Percentiles rank a stretch among this genome's conserved stretches.
phyloP scores from a whole-genome alignment of 805 yeast genomes.

The Lipomyces spencermartinsiae region DNA sequence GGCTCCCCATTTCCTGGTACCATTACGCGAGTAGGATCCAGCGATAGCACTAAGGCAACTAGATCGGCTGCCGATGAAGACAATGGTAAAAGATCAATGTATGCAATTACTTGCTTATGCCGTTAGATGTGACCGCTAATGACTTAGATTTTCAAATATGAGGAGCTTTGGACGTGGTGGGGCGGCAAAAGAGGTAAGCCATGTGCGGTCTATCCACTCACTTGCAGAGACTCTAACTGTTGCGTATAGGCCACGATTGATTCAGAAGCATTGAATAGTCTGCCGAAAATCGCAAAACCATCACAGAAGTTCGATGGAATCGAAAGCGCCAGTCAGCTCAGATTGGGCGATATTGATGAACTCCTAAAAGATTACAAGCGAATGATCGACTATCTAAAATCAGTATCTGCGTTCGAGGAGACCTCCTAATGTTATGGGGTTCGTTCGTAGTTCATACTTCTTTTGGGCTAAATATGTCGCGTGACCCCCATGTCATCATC shows the following conservation, averaged over 20 bases:
- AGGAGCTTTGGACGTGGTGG: slow-evolving; percentile 22
- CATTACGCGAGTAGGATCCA: slow-evolving; percentile 11
- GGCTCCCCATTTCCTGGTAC: slow-evolving; percentile 7
- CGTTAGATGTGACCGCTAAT: background rate
- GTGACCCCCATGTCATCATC: no score
- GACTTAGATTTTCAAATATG: slow-evolving; percentile 22
- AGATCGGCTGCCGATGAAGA: background rate
- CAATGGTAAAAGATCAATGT: slow-evolving; percentile 9
- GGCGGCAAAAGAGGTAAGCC: slow-evolving; percentile 2
- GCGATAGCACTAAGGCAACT: slow-evolving; percentile 3
- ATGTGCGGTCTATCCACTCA: background rate
- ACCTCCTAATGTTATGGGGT: background rate
- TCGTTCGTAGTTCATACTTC: slow-evolving; percentile 1
- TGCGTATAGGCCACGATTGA: background rate
- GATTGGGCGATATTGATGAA: slow-evolving; percentile 46
- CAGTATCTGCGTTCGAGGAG: slow-evolving; percentile 42
- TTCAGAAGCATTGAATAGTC: background rate
- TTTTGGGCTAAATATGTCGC: background rate
- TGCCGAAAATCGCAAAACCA: slow-evolving; percentile 23
- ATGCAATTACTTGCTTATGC: background rate
- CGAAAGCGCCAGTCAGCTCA: slow-evolving; percentile 44
- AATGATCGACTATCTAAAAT: slow-evolving; percentile 44
- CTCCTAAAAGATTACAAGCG: slow-evolving; percentile 49
- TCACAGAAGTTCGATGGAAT: slow-evolving; percentile 12
- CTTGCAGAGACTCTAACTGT: background rate